Evolutionary conservation across 345 rosid genomes (phyloP), one percentile per base, ranked within the genome.

Genomic region (Ceriops zippeliana): DNA sequence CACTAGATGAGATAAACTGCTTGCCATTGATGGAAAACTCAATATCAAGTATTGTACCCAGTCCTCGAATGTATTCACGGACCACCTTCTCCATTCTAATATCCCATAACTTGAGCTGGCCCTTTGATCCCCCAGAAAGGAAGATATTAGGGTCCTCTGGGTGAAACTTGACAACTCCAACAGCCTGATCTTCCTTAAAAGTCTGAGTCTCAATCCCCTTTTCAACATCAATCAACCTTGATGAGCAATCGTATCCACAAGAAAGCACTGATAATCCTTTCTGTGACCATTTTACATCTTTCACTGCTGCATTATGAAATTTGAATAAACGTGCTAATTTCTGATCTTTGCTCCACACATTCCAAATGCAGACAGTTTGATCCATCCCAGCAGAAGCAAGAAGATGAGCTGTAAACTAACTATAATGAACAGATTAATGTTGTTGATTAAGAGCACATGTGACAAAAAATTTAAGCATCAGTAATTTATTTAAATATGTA

Each of bases 351-450:
- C 86, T 89, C 99, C 96, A 88, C 52, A 84, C 90, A 61, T 90
- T 91, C 96, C 98, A 91, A 70, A 88, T 76, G 77, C 81, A 81
- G 72, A 80, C 78, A 57, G 83, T 71, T 57, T 82, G 88, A 82
- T 91, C 96, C 73, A 90, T 80, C 53, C 96, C 96, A 71, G 90
- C 90, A 71, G 96, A 91, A 75, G 96, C 96, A 80, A 91, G 96
- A 76, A 91, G 96, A 76, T 89, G 92, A 84, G 84, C 96, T 88
- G 93, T 76, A 85, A 42, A 85, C 83, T 53, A 82, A 75, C 74
- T 80, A 80, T 67, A 73, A 78, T 78, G 75, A 83, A 85, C 81
- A 80, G 70, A 75, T 83, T 76, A 83, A 80, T 75, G 74, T 77
- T 79, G 70, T 69, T 56, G 28, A 24, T 24, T 22, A 56, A 56